Percentiles rank a stretch among this genome's conserved stretches.
Conservation (phyloP, 1,284 basidiomycete species). For the Apiotrichum brassicae region DNA sequence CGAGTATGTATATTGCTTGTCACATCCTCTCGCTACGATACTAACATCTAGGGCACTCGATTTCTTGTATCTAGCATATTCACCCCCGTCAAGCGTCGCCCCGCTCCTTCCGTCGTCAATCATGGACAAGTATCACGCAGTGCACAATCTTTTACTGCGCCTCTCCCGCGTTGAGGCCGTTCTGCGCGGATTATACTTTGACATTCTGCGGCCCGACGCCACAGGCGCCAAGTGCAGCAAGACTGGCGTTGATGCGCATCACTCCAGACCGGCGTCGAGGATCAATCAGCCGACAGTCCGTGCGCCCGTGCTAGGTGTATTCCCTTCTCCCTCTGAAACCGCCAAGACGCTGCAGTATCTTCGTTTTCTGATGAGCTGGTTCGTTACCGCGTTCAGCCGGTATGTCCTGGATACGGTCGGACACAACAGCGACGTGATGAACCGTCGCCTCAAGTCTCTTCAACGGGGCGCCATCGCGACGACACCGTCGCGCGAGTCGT, state of each 20-base stretch:
- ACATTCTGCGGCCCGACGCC: conserved; percentile 15
- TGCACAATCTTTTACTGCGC: conserved; percentile 70
- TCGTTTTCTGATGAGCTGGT: conserved; percentile 64
- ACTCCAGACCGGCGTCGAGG: conserved; percentile 4
- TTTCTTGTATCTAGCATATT: conserved; percentile 80
- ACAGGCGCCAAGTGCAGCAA: conserved; percentile 12
- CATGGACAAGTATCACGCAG: conserved; percentile 72
- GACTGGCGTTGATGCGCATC: conserved; percentile 24
- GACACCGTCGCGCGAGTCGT: conserved; percentile 13
- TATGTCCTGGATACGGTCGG: conserved; percentile 72
- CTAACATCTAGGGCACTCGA: conserved; percentile 61
- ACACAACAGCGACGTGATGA: conserved; percentile 64
- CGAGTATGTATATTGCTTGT: conserved; percentile 52
- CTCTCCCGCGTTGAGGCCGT: conserved; percentile 70
- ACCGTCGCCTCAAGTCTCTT: conserved; percentile 46
- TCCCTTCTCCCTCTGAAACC: conserved; percentile 55
- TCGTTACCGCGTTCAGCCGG: conserved; percentile 58
- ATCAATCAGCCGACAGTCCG: conserved; percentile 3
- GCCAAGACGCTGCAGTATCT: conserved; percentile 58
- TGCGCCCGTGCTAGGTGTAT: conserved; percentile 32
- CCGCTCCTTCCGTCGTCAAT: conserved; percentile 62
- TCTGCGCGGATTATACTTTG: conserved; percentile 58
- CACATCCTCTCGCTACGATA: too few relatives aligned
- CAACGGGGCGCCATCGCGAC: not conserved
- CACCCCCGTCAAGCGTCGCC: conserved; percentile 64